These are phyloP conservation scores for Claviceps digitariae DNA, from an alignment of 2,329 filamentous ascomycete species.

Conservation along the genomic window DNA sequence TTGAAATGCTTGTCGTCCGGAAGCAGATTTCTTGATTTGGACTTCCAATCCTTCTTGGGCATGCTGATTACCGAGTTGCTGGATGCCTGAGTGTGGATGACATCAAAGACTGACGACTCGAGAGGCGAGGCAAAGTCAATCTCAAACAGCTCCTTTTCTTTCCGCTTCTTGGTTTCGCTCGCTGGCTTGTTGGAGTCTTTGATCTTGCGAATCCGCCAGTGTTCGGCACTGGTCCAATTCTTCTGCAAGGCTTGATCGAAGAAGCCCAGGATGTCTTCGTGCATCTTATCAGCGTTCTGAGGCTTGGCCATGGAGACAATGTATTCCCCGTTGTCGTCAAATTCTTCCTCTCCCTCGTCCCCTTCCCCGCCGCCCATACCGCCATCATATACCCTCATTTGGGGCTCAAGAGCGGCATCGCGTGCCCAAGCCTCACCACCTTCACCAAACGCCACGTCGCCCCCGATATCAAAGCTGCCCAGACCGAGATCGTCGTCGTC, in stretches of 20 bases:
- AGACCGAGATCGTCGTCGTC: slow-evolving; percentile 55
- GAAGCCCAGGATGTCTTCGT: slow-evolving; percentile 94
- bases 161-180: slow-evolving; percentile 51
- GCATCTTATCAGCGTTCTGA: slow-evolving; percentile 50
- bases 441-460: slow-evolving; percentile 80
- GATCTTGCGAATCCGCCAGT: slow-evolving; percentile 93
- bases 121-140: slow-evolving; percentile 79
- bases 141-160: slow-evolving; percentile 93
- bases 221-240: slow-evolving; percentile 96
- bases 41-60: slow-evolving; percentile 91
- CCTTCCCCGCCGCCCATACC: slow-evolving; percentile 48
- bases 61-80: slow-evolving; percentile 72
- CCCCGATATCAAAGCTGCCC: slow-evolving; percentile 55
- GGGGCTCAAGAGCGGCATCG: slow-evolving; percentile 74
- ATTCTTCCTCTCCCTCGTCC: slow-evolving; percentile 21
- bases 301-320: slow-evolving; percentile 64
- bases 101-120: slow-evolving; percentile 54
- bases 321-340: slow-evolving; percentile 53
- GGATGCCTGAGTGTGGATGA: slow-evolving; percentile 68
- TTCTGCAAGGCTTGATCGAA: slow-evolving; percentile 94
- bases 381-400: slow-evolving; percentile 65
- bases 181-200: slow-evolving; percentile 60
- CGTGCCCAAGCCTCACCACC: slow-evolving; percentile 92
- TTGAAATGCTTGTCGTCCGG: slow-evolving; percentile 98
- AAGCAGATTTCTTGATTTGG: slow-evolving; percentile 80